Percentiles rank a stretch among this genome's conserved stretches.
These are phyloP conservation scores for Lagerstroemia fauriei DNA, from an alignment of 441 rosid species.

Conservation along the genomic window DNA sequence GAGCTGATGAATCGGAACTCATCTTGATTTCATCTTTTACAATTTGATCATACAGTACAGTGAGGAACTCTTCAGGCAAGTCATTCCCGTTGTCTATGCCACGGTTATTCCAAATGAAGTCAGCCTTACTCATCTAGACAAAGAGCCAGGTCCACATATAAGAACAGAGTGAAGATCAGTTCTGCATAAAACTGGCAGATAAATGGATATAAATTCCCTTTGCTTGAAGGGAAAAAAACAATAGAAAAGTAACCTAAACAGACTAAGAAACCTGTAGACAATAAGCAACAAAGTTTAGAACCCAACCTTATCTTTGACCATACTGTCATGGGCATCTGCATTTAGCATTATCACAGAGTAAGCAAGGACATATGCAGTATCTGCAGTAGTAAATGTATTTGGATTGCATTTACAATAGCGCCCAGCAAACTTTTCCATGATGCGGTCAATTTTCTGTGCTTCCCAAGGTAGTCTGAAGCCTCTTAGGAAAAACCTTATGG, in stretches of 20 bases:
- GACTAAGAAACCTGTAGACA: neutral
- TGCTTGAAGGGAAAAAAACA: too few relatives aligned
- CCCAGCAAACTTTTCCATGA: slow-evolving; percentile 98
- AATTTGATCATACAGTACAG: slow-evolving; percentile 79
- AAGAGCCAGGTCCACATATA: slow-evolving; percentile 37
- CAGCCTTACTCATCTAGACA: slow-evolving; percentile 84
- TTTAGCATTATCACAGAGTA: slow-evolving; percentile 98
- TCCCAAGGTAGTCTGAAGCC: slow-evolving; percentile 98
- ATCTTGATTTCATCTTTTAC: slow-evolving; percentile 92
- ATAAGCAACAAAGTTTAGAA: slow-evolving; percentile 20
- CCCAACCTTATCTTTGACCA: slow-evolving; percentile 97
- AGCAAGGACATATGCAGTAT: slow-evolving; percentile 97
- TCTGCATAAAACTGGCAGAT: slow-evolving; percentile 3
- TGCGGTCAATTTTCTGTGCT: slow-evolving; percentile 98
- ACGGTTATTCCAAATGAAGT: slow-evolving; percentile 81
- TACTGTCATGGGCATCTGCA: slow-evolving; percentile 94
- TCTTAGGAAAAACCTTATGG: slow-evolving; percentile 88
- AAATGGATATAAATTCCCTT: neutral
- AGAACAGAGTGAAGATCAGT: slow-evolving; percentile 27
- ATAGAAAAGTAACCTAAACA: neutral
- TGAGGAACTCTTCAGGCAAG: slow-evolving; percentile 85
- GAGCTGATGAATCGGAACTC: slow-evolving; percentile 75
- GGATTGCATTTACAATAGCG: slow-evolving; percentile 97
- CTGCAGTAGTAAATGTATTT: slow-evolving; percentile 86
- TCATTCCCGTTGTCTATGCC: slow-evolving; percentile 99